Base-by-base conservation (phyloP, 306 rosid species). In the Trifolium pratense region DNA sequence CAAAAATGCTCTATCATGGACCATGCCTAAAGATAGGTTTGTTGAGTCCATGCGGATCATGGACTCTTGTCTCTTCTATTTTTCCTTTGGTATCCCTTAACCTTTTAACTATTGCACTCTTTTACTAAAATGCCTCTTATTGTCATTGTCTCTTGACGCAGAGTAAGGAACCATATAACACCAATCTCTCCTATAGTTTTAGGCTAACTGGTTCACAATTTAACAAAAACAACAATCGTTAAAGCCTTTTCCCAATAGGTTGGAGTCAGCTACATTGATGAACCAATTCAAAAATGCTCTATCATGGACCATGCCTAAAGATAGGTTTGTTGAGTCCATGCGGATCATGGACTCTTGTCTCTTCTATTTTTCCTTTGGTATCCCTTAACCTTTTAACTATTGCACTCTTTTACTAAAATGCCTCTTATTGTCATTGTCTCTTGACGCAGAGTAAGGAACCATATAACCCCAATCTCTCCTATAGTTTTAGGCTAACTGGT, bases 171-270 rank as follows among this genome's bases (percentile, higher is more conserved):
- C 37, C 52, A 40, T 20, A 52, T n/a, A 58, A 71, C 45, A 55
- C 17, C 49, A 13, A 9, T 65, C 60, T 48, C 15, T 26, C 61
- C 9, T 21, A 46, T 34, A 49, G 66, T 32, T 56, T 55, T 53
- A 75, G 8, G 31, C 32, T 64, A 71, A 36, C 76, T 58, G 67
- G 75, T 60, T 57, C 58, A 67, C 26, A 76, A 26, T 29, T 40
- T 11, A 39, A 66, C 40, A 48, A 39, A 18, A 64, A 64, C 26
- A 36, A 59, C 59, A 46, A 56, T 20, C 5, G 7, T 45, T 16
- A 21, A 65, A 65, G 37, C 55, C 52, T 42, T 64, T 17, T 64
- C 16, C 13, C 52, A 12, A 64, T 39, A 64, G 32, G 9, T 39
- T 39, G 69, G 32, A 18, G 31, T 64, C 17, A 3, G 52, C 31